Evolutionary conservation across 2,329 filamentous ascomycete genomes (phyloP).

Genomic region (Plenodomus tracheiphilus): DNA sequence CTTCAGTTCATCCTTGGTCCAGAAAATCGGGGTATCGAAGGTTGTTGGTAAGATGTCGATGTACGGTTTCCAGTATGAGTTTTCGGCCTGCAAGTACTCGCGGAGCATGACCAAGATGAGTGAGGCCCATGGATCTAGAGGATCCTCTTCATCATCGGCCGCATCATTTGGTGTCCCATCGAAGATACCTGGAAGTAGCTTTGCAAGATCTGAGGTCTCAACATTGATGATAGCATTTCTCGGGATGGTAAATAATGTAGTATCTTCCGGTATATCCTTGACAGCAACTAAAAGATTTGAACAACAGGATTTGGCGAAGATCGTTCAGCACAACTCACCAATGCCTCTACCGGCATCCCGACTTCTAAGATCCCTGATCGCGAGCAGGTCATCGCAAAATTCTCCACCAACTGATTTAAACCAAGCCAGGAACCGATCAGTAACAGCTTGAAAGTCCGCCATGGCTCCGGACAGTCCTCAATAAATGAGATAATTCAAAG

Average conservation of each 20-base stretch:
- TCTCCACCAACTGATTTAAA: slow-evolving; percentile 24
- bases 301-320: background rate
- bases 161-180: slow-evolving; percentile 11
- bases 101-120: slow-evolving; percentile 26
- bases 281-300: slow-evolving; percentile 13
- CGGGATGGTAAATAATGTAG: slow-evolving; percentile 24
- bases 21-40: slow-evolving; percentile 30
- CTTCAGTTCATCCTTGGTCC: slow-evolving; percentile 20
- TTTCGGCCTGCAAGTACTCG: slow-evolving; percentile 22
- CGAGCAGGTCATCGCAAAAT: slow-evolving; percentile 24
- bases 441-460: slow-evolving; percentile 19
- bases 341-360: slow-evolving; percentile 28
- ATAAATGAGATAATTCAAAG: background rate
- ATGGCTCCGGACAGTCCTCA: slow-evolving; percentile 1
- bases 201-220: slow-evolving; percentile 19
- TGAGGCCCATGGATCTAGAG: slow-evolving; percentile 24
- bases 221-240: slow-evolving; percentile 24
- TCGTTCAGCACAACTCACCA: slow-evolving; percentile 8
- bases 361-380: slow-evolving; percentile 22
- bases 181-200: slow-evolving; percentile 20
- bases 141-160: slow-evolving; percentile 17
- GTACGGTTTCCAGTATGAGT: slow-evolving; percentile 28
- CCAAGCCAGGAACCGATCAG: slow-evolving; percentile 21
- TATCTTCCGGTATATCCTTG: slow-evolving; percentile 18
- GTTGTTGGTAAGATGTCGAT: slow-evolving; percentile 20